Base-by-base conservation (phyloP, 2,329 filamentous ascomycete species). In the Hypoxylon sp. region DNA sequence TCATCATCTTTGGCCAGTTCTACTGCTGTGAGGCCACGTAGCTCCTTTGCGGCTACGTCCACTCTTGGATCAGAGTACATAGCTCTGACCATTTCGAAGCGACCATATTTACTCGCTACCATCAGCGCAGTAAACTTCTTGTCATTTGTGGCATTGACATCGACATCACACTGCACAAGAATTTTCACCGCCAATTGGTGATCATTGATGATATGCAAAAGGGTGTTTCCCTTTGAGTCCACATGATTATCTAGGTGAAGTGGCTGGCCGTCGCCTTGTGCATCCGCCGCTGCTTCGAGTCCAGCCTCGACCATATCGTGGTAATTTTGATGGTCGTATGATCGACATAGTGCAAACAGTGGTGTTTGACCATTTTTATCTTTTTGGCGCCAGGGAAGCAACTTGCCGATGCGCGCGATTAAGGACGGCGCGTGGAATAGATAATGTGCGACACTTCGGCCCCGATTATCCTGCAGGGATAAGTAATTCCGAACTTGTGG, bases 331-430 rank as follows among this genome's bases (percentile, higher is more conserved):
- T 99, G 94, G 77, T 99, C 96, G 76, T 99, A 99, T 0, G 94
- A 98, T 74, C 96, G 90, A 79, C 94, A 98, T 0, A 98, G 85
- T 1, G 96, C 96, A 78, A 99, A 98, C 8, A 99, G 83, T 1
- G 96, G 97, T n/a, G 97, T 99, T 80, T 98, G 96, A 0, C 96
- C 96, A 77, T 98, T 98, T 78, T 94, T 97, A 80, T 99, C 96
- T 73, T 91, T 94, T 79, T 97, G 89, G 64, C 90, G 88, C 96
- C 96, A 99, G 8, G 94, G 92, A 59, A 99, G 84, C 71, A 95
- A 81, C 66, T 87, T 86, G 1, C 94, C 94, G 67, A 98, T 91
- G 60, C 87, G 86, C 48, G 85, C 83, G 72, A 99, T 96, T 19
- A 99, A 84, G 59, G 88, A 86, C 1, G 96, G 96, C 8, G 93